Evolutionary conservation across 2,329 filamentous ascomycete species (phyloP).

Genomic region (Pezicula neosporulosa): DNA sequence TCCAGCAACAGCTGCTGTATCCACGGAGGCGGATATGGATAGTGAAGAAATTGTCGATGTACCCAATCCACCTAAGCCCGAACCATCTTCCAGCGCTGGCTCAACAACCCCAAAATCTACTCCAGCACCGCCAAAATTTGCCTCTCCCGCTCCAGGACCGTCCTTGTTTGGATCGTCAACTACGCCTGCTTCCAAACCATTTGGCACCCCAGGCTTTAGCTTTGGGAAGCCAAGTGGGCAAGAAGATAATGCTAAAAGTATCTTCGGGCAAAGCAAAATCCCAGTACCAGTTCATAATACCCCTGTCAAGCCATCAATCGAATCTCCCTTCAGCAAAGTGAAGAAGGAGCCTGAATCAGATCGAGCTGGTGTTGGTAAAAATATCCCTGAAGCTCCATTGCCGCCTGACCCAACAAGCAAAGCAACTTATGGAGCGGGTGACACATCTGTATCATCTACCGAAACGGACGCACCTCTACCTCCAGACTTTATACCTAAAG

Average conservation of each 20-base stretch:
- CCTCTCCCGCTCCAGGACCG: slow-evolving; percentile 8
- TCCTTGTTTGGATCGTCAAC: slow-evolving; percentile 15
- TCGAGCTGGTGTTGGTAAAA: slow-evolving; percentile 12
- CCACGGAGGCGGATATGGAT: slow-evolving; percentile 52
- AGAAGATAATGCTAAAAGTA: slow-evolving; percentile 1
- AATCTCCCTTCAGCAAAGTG: slow-evolving; percentile 11
- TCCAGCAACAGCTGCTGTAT: slow-evolving; percentile 13
- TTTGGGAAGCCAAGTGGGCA: slow-evolving; percentile 17
- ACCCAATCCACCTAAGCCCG: slow-evolving; percentile 12
- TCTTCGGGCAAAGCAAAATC: neutral
- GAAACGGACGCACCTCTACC: slow-evolving; percentile 36
- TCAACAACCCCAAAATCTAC: slow-evolving; percentile 21
- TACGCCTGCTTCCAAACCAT: slow-evolving; percentile 7
- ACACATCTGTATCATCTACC: slow-evolving; percentile 39
- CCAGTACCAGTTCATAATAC: slow-evolving; percentile 10
- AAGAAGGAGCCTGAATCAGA: slow-evolving; percentile 22
- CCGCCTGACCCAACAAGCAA: slow-evolving; percentile 40
- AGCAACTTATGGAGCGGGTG: slow-evolving; percentile 27
- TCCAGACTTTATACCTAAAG: slow-evolving; percentile 30
- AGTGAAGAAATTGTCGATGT: slow-evolving; percentile 13
- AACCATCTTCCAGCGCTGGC: slow-evolving; percentile 6
- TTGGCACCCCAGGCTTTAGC: slow-evolving; percentile 11
- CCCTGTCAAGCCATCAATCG: slow-evolving; percentile 11
- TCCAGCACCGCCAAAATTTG: slow-evolving; percentile 18
- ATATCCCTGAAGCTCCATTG: slow-evolving; percentile 34